Percentiles rank a stretch among this genome's conserved stretches.
phyloP scores from a whole-genome alignment of 306 rosid species.

The Ormosia emarginata region DNA sequence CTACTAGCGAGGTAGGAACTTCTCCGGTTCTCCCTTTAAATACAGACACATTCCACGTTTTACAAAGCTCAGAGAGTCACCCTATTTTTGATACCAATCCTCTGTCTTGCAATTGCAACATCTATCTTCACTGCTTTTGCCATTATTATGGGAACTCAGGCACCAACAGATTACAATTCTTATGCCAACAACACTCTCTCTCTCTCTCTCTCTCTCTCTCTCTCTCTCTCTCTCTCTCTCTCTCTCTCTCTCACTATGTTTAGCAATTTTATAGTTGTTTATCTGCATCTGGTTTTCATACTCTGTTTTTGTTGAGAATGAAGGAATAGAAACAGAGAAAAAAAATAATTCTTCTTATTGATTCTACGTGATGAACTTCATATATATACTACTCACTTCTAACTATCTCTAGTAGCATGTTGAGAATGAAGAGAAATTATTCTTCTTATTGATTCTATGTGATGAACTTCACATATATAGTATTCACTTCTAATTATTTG shows the following conservation, averaged over 20 bases:
- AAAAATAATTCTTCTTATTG: no score
- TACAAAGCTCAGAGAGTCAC: background rate
- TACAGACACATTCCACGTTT: background rate
- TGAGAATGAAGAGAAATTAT: no score
- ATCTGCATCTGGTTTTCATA: background rate
- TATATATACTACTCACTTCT: no score
- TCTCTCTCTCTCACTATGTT: background rate
- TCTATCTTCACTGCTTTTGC: background rate
- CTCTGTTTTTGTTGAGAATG: background rate
- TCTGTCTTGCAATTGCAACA: background rate
- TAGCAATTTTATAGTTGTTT: background rate
- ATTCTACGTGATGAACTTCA: no score
- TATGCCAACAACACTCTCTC: background rate
- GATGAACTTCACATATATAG: no score
- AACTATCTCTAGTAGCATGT: no score
- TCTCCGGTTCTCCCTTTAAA: background rate
- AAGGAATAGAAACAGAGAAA: background rate
- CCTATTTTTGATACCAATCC: background rate
- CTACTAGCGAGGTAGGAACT: background rate
- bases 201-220: background rate
- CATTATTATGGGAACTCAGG: conserved; percentile 9
- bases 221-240: background rate
- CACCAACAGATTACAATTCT: background rate
- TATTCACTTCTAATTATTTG: no score
- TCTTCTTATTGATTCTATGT: no score